These are phyloP conservation scores for Arabis alpina DNA, from an alignment of 345 rosid genomes.

Conservation along the genomic window DNA sequence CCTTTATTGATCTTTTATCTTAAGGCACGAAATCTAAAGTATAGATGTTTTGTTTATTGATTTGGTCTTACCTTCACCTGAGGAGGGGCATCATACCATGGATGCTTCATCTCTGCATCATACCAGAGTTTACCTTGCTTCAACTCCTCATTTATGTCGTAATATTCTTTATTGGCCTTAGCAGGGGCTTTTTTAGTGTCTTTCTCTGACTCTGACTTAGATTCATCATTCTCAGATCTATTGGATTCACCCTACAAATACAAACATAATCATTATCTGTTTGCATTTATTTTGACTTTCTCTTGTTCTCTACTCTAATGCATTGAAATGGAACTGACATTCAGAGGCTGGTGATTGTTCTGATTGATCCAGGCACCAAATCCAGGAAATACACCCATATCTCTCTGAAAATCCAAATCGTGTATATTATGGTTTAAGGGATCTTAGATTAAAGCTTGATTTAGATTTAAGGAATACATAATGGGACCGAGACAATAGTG, in stretches of 20 bases:
- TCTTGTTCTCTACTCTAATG: background rate
- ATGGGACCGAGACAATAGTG: no score
- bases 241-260: conserved; percentile 52
- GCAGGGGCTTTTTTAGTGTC: background rate
- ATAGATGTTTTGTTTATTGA: no score
- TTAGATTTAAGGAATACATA: no score
- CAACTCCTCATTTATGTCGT: conserved; percentile 48
- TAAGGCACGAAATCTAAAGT: no score
- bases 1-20: no score
- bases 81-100: conserved; percentile 60
- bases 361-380: conserved; percentile 17
- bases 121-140: conserved; percentile 64
- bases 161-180: no score
- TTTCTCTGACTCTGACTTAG: conserved; percentile 19
- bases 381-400: conserved; percentile 2
- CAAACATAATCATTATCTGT: background rate
- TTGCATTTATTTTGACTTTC: no score
- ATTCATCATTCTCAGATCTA: conserved; percentile 45
- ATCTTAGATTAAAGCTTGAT: no score
- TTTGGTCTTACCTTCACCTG: conserved; percentile 53
- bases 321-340: conserved; percentile 18
- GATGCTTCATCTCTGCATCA: conserved; percentile 14
- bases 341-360: conserved; percentile 3
- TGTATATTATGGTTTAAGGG: no score
- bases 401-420: background rate